Conservation (phyloP, 2,329 filamentous ascomycete species). For the Microsporum audouinii region DNA sequence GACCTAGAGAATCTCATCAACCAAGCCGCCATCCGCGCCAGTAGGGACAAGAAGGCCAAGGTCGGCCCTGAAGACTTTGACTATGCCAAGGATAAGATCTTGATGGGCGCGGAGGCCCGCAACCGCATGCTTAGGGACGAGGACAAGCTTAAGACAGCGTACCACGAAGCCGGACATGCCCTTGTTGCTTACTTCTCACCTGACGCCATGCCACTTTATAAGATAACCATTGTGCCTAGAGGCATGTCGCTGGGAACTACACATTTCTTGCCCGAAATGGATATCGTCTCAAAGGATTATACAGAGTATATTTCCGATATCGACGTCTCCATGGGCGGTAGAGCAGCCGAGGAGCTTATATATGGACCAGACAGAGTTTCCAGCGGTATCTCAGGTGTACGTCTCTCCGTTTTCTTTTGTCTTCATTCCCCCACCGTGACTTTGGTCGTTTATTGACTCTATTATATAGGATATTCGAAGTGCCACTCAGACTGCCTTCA, state of each 20-base stretch:
- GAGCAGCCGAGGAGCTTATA: conserved; percentile 78
- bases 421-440: neutral
- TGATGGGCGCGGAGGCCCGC: conserved; percentile 88
- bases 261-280: conserved; percentile 76
- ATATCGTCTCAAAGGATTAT: conserved; percentile 81
- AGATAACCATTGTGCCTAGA: conserved; percentile 91
- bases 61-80: conserved; percentile 76
- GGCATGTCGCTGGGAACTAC: conserved; percentile 80
- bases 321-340: conserved; percentile 71
- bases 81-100: conserved; percentile 96
- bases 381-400: conserved; percentile 66
- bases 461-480: conserved; percentile 59
- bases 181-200: conserved; percentile 77
- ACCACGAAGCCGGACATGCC: conserved; percentile 91
- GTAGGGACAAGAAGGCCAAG: conserved; percentile 64
- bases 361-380: conserved; percentile 88
- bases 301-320: conserved; percentile 71
- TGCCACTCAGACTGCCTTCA: conserved; percentile 72
- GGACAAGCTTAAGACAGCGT: conserved; percentile 92
- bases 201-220: conserved; percentile 71
- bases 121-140: conserved; percentile 83
- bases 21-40: conserved; percentile 89
- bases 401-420: conserved; percentile 28
- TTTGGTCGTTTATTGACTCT: conserved; percentile 14
- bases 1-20: conserved; percentile 96